Conservation (phyloP, 1,139 yeast genomes). For the Zygosaccharomyces sapae region DNA sequence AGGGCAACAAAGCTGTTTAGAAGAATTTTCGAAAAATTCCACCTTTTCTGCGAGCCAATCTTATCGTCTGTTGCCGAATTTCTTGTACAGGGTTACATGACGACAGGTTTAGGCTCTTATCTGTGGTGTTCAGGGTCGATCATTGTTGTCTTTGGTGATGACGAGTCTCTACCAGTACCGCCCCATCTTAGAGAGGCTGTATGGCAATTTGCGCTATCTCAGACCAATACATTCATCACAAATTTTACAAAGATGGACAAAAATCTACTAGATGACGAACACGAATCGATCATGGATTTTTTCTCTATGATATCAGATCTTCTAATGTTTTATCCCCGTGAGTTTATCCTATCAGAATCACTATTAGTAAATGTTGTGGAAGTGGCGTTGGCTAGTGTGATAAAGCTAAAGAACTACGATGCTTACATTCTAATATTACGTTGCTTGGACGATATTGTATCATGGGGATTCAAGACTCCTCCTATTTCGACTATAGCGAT, state of each 20-base stretch:
- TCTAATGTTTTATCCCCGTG: constrained; percentile 70
- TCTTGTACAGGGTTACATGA: constrained; percentile 62
- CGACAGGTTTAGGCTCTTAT: constrained; percentile 73
- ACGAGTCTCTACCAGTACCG: constrained; percentile 38
- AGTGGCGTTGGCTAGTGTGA: constrained; percentile 50
- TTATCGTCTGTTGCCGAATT: constrained; percentile 62
- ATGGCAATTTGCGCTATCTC: constrained; percentile 50
- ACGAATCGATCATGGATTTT: constrained; percentile 84
- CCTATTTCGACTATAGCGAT: constrained; percentile 65
- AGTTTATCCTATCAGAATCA: constrained; percentile 54
- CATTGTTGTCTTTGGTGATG: constrained; percentile 74
- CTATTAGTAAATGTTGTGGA: constrained; percentile 57
- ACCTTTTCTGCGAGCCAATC: constrained; percentile 56
- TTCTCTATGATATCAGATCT: constrained; percentile 80
- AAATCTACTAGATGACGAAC: constrained; percentile 43
- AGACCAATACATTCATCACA: constrained; percentile 43
- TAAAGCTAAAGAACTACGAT: constrained; percentile 62
- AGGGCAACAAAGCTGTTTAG: constrained; percentile 66
- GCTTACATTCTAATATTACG: constrained; percentile 70
- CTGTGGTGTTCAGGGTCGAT: constrained; percentile 87
- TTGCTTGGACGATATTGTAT: constrained; percentile 69
- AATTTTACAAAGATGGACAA: constrained; percentile 32
- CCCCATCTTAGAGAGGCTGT: constrained; percentile 40
- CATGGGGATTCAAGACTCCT: constrained; percentile 80
- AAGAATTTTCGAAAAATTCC: constrained; percentile 51